A percentile compares a stretch with the other conserved stretches of the same genome.
Evolutionary conservation across 371 early-diverging fungal species (phyloP).

Genomic region (Mortierella sp.): DNA sequence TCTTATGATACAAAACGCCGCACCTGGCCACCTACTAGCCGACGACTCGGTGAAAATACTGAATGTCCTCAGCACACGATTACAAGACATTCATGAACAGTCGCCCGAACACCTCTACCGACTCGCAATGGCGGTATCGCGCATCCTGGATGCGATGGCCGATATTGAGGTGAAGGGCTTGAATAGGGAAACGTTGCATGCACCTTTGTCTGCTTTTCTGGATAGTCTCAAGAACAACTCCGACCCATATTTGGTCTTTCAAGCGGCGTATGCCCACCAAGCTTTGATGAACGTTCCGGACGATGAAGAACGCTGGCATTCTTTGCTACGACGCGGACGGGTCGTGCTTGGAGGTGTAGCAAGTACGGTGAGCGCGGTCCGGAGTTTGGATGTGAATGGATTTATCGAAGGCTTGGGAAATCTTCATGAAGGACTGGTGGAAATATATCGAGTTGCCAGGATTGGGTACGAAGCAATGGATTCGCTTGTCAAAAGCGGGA

Average conservation of each 20-base stretch:
- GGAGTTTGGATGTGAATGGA: not conserved
- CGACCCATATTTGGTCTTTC: slow-evolving; percentile 4
- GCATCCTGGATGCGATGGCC: slow-evolving; percentile 9
- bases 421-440: not conserved
- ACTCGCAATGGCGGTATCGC: not conserved
- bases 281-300: slow-evolving; percentile 4
- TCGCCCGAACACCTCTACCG: not conserved
- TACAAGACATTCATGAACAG: slow-evolving; percentile 4
- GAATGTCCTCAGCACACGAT: not conserved
- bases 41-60: slow-evolving; percentile 10
- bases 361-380: slow-evolving; percentile 1
- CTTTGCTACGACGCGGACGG: not conserved
- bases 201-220: not conserved
- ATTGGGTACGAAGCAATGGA: too few species aligned
- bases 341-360: not conserved
- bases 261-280: slow-evolving; percentile 11
- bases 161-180: slow-evolving; percentile 1
- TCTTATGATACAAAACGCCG: not conserved
- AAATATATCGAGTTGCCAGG: too few species aligned
- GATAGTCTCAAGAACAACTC: not conserved
- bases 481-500: too few species aligned
- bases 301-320: slow-evolving; percentile 3
- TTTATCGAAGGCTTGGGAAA: not conserved
- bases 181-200: not conserved
- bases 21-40: not conserved